Evolutionary conservation across 2,329 filamentous ascomycete genomes (phyloP).

Genomic region (Penicillium aurantiogriseum): DNA sequence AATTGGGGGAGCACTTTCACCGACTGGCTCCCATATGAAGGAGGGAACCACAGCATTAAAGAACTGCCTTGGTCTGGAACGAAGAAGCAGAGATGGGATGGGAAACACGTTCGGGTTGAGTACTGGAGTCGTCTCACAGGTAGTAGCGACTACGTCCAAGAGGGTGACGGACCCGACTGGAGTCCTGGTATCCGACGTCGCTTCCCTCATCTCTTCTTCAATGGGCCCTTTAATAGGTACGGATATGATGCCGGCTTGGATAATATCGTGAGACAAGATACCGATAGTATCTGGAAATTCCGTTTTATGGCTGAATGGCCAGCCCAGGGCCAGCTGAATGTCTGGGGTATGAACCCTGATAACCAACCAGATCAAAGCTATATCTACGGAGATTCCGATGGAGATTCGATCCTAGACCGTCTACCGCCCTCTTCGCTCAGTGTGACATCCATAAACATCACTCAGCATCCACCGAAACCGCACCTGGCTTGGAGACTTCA

Average conservation of each 20-base stretch:
- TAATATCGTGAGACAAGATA: constrained; percentile 52
- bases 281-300: constrained; percentile 56
- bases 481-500: constrained; percentile 56
- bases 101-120: constrained; percentile 62
- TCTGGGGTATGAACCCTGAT: constrained; percentile 66
- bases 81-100: constrained; percentile 57
- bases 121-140: constrained; percentile 61
- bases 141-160: constrained; percentile 60
- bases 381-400: constrained; percentile 62
- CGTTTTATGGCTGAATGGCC: constrained; percentile 65
- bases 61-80: constrained; percentile 59
- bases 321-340: constrained; percentile 60
- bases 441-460: constrained; percentile 59
- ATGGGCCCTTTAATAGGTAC: constrained; percentile 63
- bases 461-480: constrained; percentile 53
- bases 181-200: constrained; percentile 43
- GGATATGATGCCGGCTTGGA: constrained; percentile 61
- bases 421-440: constrained; percentile 60
- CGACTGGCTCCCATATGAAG: constrained; percentile 57
- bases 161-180: constrained; percentile 52
- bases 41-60: constrained; percentile 50
- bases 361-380: constrained; percentile 60
- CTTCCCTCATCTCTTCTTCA: constrained; percentile 62
- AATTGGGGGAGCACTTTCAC: constrained; percentile 62
- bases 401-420: constrained; percentile 60